Evolutionary conservation across 2,329 filamentous ascomycete species (phyloP).

Genomic region (Beauveria bassiana): DNA sequence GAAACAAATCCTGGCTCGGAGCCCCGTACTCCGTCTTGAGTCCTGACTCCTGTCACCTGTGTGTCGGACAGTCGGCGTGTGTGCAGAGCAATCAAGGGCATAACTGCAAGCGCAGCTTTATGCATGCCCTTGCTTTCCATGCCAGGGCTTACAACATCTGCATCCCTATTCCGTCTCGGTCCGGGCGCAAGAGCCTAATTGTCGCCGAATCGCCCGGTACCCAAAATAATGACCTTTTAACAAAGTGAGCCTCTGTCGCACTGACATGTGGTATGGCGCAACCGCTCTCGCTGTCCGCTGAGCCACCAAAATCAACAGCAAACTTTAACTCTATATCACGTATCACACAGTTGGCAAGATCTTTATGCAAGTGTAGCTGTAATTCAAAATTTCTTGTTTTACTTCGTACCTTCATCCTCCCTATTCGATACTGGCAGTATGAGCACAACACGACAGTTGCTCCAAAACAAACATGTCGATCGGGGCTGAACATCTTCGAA

Average conservation of each 20-base stretch:
- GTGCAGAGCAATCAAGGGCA: conserved; percentile 3
- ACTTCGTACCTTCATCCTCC: background rate
- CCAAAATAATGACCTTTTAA: background rate
- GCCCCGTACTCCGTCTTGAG: background rate
- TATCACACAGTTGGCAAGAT: background rate
- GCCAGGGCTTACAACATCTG: background rate
- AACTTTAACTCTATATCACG: background rate
- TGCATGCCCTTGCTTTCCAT: background rate
- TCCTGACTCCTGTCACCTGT: background rate
- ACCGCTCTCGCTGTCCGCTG: background rate
- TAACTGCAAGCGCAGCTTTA: conserved; percentile 5
- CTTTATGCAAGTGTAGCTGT: background rate
- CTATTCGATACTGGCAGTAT: background rate
- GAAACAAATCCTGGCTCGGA: background rate
- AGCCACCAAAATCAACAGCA: background rate
- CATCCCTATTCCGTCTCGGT: background rate
- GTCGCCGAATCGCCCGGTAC: background rate
- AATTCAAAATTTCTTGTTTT: background rate
- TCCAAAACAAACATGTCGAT: no score
- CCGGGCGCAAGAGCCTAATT: background rate
- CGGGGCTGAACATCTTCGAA: background rate
- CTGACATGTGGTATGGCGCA: background rate
- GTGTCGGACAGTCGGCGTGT: background rate
- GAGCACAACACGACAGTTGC: background rate
- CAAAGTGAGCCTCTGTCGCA: no score